phyloP scores from a whole-genome alignment of 2,329 filamentous ascomycete genomes.

The Exophiala sideris region DNA sequence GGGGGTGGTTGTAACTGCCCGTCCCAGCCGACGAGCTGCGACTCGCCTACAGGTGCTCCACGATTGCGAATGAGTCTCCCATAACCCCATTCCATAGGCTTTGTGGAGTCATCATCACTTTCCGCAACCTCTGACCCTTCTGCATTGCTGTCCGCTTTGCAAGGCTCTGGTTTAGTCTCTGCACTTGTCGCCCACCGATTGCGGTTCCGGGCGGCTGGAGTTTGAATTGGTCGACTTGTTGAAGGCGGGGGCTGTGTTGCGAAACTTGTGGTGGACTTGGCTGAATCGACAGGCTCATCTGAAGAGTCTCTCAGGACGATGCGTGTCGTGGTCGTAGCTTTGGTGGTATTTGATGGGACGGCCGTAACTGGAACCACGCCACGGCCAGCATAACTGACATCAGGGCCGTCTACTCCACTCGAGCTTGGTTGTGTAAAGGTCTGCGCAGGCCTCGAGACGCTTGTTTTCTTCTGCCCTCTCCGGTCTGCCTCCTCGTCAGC shows the following conservation, averaged over 20 bases:
- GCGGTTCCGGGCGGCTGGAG: background rate
- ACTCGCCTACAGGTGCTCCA: constrained; percentile 4
- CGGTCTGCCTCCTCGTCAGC: too few relatives aligned
- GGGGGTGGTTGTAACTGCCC: constrained; percentile 47
- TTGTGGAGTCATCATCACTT: constrained; percentile 14
- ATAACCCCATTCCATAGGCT: constrained; percentile 9
- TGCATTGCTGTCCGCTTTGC: constrained; percentile 20
- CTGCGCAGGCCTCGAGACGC: too few relatives aligned
- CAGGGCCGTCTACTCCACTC: too few relatives aligned
- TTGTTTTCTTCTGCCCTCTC: too few relatives aligned
- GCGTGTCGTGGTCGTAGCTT: background rate
- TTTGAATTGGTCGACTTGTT: background rate
- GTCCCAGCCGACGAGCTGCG: constrained; percentile 39
- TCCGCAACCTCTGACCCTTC: constrained; percentile 18
- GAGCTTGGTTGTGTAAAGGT: too few relatives aligned
- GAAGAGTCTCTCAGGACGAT: background rate
- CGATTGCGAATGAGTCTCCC: constrained; percentile 16
- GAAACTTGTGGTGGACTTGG: background rate
- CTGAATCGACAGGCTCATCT: background rate
- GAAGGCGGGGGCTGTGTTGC: background rate
- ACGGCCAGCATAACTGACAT: too few relatives aligned
- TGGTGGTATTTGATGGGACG: background rate
- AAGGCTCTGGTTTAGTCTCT: constrained; percentile 11
- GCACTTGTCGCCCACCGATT: constrained; percentile 11
- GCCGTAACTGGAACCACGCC: too few relatives aligned